phyloP scores from a whole-genome alignment of 306 rosid genomes.

The Cyclanthera cordifolia region DNA sequence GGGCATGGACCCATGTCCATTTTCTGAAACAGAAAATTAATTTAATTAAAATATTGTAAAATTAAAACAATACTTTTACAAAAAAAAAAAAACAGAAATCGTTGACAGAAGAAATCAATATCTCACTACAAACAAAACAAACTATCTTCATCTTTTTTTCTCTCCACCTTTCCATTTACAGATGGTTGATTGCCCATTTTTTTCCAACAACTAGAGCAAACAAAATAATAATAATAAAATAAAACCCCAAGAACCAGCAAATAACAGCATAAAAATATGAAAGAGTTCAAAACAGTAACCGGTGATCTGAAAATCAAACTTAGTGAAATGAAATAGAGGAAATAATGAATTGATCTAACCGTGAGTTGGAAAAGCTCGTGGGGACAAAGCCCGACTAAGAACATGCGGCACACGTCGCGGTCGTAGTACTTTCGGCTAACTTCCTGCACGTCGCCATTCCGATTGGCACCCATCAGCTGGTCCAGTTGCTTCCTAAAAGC shows the following conservation, averaged over 20 bases:
- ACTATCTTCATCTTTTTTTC: neutral
- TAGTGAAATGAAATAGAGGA: neutral
- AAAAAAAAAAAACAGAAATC: neutral
- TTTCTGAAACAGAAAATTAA: constrained; percentile 52
- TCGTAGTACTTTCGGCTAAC: constrained; percentile 91
- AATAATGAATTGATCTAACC: constrained; percentile 24
- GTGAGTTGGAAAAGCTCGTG: constrained; percentile 95
- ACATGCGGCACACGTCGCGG: constrained; percentile 93
- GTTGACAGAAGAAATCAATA: neutral
- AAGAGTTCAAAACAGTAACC: neutral
- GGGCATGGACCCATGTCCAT: constrained; percentile 99
- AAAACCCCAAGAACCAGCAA: neutral
- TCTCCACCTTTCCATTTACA: neutral
- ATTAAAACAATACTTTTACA: neutral
- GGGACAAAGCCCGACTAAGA: constrained; percentile 93
- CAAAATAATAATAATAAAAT: no score
- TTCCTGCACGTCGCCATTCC: constrained; percentile 96
- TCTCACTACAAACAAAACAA: neutral
- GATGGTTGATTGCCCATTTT: neutral
- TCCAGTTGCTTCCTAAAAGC: constrained; percentile 96
- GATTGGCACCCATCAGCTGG: constrained; percentile 95
- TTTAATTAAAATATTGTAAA: neutral
- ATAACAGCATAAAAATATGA: neutral
- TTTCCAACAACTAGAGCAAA: neutral
- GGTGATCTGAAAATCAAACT: neutral